Percentiles rank a stretch among this genome's conserved stretches.
Conservation (phyloP, 2,329 filamentous ascomycete genomes). For the Coleophoma crateriformis region DNA sequence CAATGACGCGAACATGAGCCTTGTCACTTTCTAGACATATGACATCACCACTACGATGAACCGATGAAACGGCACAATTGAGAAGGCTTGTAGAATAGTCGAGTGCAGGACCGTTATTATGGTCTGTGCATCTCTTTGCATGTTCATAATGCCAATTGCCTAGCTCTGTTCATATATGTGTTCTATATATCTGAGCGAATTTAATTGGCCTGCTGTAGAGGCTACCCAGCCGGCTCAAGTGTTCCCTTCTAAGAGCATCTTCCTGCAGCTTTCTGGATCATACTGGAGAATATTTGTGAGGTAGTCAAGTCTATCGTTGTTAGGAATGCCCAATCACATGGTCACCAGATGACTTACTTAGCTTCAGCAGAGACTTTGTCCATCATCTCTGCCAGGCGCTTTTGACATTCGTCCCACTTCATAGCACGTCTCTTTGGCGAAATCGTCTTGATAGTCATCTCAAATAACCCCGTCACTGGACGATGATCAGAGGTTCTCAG, state of each 20-base stretch:
- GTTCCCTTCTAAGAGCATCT: slow-evolving; percentile 12
- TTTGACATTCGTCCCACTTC: slow-evolving; percentile 68
- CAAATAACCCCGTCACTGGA: slow-evolving; percentile 82
- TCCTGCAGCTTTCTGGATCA: slow-evolving; percentile 16
- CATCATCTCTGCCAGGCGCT: slow-evolving; percentile 69
- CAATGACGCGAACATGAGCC: too few species aligned
- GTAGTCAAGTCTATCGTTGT: slow-evolving; percentile 51
- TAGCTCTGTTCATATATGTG: too few species aligned
- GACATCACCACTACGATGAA: too few species aligned
- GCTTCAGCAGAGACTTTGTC: slow-evolving; percentile 63
- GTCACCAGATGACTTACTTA: slow-evolving; percentile 56
- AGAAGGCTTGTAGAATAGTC: too few species aligned
- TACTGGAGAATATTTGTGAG: slow-evolving; percentile 55
- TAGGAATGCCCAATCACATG: background rate
- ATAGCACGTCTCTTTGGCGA: slow-evolving; percentile 57
- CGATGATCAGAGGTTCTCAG: slow-evolving; percentile 88
- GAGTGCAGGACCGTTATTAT: too few species aligned
- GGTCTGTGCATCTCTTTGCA: too few species aligned
- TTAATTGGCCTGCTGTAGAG: too few species aligned
- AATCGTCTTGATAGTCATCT: slow-evolving; percentile 78
- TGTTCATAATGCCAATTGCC: too few species aligned
- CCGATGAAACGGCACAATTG: too few species aligned
- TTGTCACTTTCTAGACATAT: too few species aligned
- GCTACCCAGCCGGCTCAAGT: too few species aligned
- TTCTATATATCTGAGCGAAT: too few species aligned